Evolutionary conservation across 2,329 filamentous ascomycete genomes (phyloP), one percentile per base, ranked within the genome.

Genomic region (Lomentospora prolificans): DNA sequence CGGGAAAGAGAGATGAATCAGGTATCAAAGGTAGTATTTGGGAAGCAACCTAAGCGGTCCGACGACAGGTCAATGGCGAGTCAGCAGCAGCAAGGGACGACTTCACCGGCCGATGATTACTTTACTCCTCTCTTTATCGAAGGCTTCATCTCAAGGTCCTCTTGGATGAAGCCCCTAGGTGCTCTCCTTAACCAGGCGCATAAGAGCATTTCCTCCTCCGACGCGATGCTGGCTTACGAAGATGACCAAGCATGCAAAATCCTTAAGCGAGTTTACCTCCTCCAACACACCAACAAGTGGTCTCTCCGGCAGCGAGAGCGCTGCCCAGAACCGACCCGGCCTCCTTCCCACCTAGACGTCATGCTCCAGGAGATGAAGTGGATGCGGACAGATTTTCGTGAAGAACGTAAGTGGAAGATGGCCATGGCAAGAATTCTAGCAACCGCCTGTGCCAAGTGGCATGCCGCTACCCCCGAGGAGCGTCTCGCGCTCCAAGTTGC

Each of bases 341-440:
- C 85, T 17, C 79, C 82, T 1, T 85, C 86, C 2, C 92, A 97
- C 62, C 89, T 86, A 81, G 94, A 99, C 70, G 79, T 92, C 54
- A 69, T 97, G 56, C 74, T 99, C 30, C 81, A 90, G 62, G 91
- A 99, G 72, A 89, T 92, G 81, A 95, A 91, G 68, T 97, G 92
- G 92, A 95, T 99, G 89, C 83, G 91, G 53, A 96, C 90, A 1
- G 94, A 99, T 69, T 97, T 96, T 65, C 81, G 87, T 53, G 89
- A 96, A 69, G 94, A 97, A 68, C 78, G 90, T 41, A 96, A 95
- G 67, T 96, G 91, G 90, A 97, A 96, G 71, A 84, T 83, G 65
- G 81, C 87, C 2, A 80, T 86, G 33, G 91, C 91, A 4, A 86
- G 85, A 57, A 90, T 85, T 57, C 76, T 96, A 58, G 94, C 90